phyloP scores from a whole-genome alignment of 352 stramenopile genomes.

The Globisporangium barbulae region DNA sequence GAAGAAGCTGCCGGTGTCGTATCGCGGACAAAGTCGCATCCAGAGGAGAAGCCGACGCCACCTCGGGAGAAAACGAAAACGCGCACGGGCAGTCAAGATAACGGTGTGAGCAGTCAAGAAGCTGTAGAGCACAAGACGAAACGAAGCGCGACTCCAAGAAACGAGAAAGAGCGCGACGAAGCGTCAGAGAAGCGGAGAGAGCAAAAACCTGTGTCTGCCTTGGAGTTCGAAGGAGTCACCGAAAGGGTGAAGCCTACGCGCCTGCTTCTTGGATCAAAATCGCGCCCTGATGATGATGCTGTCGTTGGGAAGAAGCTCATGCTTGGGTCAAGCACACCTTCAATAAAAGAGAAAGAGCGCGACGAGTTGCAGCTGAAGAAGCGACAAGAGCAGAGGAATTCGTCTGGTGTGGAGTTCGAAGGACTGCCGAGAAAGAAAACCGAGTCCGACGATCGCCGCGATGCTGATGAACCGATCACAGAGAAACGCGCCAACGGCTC shows the following conservation, averaged over 20 bases:
- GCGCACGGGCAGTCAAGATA: not conserved
- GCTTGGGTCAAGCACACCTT: not conserved
- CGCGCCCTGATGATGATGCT: not conserved
- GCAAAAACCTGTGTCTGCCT: not conserved
- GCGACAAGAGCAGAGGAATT: not conserved
- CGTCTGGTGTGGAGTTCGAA: not conserved
- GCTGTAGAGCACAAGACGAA: not conserved
- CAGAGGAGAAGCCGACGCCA: not conserved
- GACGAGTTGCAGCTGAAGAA: not conserved
- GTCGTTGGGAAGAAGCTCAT: not conserved
- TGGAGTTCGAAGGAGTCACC: not conserved
- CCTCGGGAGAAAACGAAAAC: not conserved
- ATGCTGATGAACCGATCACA: not conserved
- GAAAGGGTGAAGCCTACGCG: not conserved
- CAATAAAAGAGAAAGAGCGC: not conserved
- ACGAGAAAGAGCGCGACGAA: conserved; percentile 3
- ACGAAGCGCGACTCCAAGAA: not conserved
- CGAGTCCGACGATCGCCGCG: not conserved
- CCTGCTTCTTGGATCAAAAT: not conserved
- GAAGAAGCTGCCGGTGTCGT: not conserved
- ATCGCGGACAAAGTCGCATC: not conserved
- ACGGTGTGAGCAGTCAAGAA: not conserved
- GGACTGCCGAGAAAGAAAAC: not conserved
- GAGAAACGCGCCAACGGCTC: not conserved
- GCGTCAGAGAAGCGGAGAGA: not conserved